These are phyloP conservation scores for Taiwanofungus camphoratus DNA, from an alignment of 1,284 basidiomycete species.

Conservation along the genomic window DNA sequence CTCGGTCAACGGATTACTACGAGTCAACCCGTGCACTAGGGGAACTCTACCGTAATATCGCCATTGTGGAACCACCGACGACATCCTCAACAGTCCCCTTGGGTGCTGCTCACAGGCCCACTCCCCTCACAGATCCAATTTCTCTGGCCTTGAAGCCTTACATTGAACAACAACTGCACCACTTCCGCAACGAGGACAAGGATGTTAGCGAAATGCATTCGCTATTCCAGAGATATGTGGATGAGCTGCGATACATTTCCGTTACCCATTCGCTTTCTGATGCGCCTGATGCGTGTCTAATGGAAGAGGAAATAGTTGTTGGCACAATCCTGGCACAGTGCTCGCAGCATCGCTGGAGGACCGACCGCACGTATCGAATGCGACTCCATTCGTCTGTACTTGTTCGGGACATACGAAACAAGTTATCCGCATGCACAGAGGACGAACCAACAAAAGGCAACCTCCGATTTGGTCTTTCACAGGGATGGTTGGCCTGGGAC, in stretches of 20 bases:
- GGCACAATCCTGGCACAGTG: slow-evolving; percentile 66
- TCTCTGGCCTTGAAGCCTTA: slow-evolving; percentile 36
- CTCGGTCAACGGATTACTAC: slow-evolving; percentile 63
- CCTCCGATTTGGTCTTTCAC: slow-evolving; percentile 38
- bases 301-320: slow-evolving; percentile 68
- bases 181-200: slow-evolving; percentile 27
- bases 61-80: slow-evolving; percentile 36
- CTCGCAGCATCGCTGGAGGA: slow-evolving; percentile 52
- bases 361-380: slow-evolving; percentile 59
- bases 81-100: slow-evolving; percentile 15
- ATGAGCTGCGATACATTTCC: slow-evolving; percentile 65
- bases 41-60: slow-evolving; percentile 57
- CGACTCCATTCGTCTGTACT: slow-evolving; percentile 49
- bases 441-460: slow-evolving; percentile 24
- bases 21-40: slow-evolving; percentile 63
- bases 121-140: slow-evolving; percentile 41
- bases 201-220: slow-evolving; percentile 28
- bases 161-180: slow-evolving; percentile 34
- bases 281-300: slow-evolving; percentile 45
- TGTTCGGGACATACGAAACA: slow-evolving; percentile 44
- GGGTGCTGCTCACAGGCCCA: slow-evolving; percentile 2
- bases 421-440: slow-evolving; percentile 34
- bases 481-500: slow-evolving; percentile 62
- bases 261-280: slow-evolving; percentile 63
- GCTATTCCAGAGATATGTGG: slow-evolving; percentile 48